Evolutionary conservation across 352 stramenopile species (phyloP).

Genomic region (Globisporangium parvum): DNA sequence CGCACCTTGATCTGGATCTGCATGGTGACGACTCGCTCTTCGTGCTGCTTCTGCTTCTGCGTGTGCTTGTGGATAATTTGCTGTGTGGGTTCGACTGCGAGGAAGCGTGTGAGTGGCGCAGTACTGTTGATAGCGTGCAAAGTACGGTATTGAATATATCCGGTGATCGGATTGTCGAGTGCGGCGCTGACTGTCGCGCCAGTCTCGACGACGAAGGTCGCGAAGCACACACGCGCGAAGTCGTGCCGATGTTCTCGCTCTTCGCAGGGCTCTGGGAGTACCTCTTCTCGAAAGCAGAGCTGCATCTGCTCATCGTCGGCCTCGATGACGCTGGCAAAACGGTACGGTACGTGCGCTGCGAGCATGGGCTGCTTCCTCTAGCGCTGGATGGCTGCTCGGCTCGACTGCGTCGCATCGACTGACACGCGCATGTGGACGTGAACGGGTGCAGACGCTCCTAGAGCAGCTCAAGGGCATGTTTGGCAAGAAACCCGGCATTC

Average conservation of each 20-base stretch:
- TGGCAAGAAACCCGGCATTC: conserved; percentile 83
- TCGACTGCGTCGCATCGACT: neutral
- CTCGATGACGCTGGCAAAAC: conserved; percentile 92
- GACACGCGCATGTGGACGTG: neutral
- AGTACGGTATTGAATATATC: neutral
- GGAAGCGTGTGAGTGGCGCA: neutral
- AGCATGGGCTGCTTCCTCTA: neutral
- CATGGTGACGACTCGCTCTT: conserved; percentile 25
- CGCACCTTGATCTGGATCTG: conserved; percentile 85
- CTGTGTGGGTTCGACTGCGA: neutral
- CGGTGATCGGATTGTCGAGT: neutral
- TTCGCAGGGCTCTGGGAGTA: conserved; percentile 76
- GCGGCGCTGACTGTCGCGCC: too few relatives aligned
- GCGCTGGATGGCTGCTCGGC: neutral
- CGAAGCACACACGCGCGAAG: neutral
- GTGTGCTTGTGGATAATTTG: conserved; percentile 12
- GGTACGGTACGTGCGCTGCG: conserved; percentile 44
- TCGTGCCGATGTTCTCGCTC: conserved; percentile 74
- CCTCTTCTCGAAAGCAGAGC: conserved; percentile 83
- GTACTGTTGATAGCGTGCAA: neutral
- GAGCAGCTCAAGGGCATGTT: conserved; percentile 90
- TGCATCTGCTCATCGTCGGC: conserved; percentile 90
- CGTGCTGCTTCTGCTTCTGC: conserved; percentile 4
- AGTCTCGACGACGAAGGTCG: neutral
- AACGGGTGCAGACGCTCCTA: conserved; percentile 73